These are phyloP conservation scores for Eucalyptus pumila DNA, from an alignment of 345 rosid genomes.

Conservation along the genomic window DNA sequence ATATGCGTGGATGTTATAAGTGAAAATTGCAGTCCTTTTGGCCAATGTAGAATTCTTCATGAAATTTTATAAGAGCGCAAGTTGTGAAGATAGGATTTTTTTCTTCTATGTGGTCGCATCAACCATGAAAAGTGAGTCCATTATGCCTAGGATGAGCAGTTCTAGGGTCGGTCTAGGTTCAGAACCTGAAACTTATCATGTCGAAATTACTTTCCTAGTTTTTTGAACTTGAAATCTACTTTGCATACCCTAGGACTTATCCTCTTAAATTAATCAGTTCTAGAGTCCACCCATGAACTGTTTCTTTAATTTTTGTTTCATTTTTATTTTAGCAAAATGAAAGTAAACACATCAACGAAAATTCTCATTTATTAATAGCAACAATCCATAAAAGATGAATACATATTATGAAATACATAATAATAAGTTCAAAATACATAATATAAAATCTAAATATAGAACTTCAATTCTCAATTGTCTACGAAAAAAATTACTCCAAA, in stretches of 20 bases:
- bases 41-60: background rate
- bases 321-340: no score
- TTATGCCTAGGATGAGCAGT: no score
- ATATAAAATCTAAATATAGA: no score
- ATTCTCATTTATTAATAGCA: no score
- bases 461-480: background rate
- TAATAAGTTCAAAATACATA: no score
- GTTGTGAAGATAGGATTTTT: background rate
- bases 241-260: accelerated
- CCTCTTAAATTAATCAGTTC: background rate
- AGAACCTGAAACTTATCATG: accelerated
- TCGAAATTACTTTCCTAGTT: no score
- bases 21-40: background rate
- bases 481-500: no score
- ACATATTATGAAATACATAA: no score
- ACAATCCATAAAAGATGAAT: no score
- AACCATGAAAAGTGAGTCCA: background rate
- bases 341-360: accelerated
- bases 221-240: background rate
- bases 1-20: background rate
- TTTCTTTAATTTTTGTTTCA: background rate
- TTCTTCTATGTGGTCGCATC: background rate
- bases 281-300: background rate
- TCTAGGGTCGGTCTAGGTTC: background rate
- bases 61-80: background rate